Conservation (phyloP, 192 early-diverging fungal genomes). For the Thamnidium elegans region DNA sequence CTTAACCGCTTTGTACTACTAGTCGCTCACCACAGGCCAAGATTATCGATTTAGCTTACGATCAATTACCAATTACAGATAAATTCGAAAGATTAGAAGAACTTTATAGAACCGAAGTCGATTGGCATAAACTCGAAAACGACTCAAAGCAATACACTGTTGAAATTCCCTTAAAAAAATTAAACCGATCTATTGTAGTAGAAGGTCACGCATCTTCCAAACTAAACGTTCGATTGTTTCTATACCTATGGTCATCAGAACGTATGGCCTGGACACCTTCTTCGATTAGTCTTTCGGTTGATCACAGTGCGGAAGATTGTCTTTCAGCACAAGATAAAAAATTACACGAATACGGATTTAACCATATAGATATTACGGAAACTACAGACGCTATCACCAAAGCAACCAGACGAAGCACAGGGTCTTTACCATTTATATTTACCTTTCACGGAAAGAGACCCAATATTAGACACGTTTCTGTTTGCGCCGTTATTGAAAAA, state of each 20-base stretch:
- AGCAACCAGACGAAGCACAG: neutral
- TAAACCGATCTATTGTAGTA: neutral
- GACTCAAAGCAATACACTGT: neutral
- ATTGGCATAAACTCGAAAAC: neutral
- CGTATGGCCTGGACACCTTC: constrained; percentile 8
- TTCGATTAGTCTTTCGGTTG: neutral
- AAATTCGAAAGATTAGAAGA: constrained; percentile 15
- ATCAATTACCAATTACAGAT: constrained; percentile 9
- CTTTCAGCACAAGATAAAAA: neutral
- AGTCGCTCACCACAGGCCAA: constrained; percentile 4
- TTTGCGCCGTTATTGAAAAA: constrained; percentile 11
- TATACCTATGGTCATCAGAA: constrained; percentile 16
- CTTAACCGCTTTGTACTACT: neutral
- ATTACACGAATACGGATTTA: constrained; percentile 1
- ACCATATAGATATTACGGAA: constrained; percentile 21
- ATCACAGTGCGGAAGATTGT: neutral
- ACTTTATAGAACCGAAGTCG: neutral
- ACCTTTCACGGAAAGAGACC: neutral
- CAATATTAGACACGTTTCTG: neutral
- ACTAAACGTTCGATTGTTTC: constrained; percentile 1
- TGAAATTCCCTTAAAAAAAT: constrained; percentile 8
- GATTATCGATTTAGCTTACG: constrained; percentile 1
- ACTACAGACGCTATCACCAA: neutral
- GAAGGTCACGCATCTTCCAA: neutral
- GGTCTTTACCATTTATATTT: neutral